phyloP scores from a whole-genome alignment of 139 green algal species.

The Closterium sp. region DNA sequence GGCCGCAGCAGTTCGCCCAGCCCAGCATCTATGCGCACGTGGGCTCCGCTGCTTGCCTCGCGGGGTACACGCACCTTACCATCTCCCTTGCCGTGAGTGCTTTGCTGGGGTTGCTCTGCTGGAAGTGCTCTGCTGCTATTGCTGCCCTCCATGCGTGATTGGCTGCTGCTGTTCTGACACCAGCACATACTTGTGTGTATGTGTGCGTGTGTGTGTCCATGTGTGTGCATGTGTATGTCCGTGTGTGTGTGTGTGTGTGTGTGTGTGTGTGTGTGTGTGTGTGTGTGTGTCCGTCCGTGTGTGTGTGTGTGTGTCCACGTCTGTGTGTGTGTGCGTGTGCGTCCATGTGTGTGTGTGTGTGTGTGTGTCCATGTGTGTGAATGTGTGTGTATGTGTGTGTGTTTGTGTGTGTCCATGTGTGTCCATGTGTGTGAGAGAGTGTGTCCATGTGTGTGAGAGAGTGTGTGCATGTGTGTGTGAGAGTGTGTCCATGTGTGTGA shows the following conservation, averaged over 20 bases:
- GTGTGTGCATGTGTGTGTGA: neutral
- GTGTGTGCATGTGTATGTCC: no score
- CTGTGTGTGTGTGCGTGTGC: no score
- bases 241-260: no score
- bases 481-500: neutral
- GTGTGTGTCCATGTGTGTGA: neutral
- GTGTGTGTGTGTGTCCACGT: no score
- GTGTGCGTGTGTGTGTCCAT: no score
- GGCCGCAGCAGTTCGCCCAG: slow-evolving; percentile 25
- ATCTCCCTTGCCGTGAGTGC: neutral
- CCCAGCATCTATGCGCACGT: neutral
- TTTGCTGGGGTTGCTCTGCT: neutral
- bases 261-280: no score
- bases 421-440: no score
- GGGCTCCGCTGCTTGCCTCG: neutral
- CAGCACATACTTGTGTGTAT: no score
- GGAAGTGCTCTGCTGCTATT: neutral
- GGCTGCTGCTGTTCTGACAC: no score
- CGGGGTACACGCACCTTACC: neutral
- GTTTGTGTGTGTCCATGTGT: neutral
- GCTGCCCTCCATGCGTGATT: neutral
- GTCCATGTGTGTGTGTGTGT: no score
- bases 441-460: neutral
- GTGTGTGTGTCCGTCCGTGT: no score
- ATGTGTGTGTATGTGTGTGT: no score